Percentiles rank a stretch among this genome's conserved stretches.
Evolutionary conservation across 495 filamentous ascomycete genomes (phyloP).

Genomic region (Penicillium coffeae): DNA sequence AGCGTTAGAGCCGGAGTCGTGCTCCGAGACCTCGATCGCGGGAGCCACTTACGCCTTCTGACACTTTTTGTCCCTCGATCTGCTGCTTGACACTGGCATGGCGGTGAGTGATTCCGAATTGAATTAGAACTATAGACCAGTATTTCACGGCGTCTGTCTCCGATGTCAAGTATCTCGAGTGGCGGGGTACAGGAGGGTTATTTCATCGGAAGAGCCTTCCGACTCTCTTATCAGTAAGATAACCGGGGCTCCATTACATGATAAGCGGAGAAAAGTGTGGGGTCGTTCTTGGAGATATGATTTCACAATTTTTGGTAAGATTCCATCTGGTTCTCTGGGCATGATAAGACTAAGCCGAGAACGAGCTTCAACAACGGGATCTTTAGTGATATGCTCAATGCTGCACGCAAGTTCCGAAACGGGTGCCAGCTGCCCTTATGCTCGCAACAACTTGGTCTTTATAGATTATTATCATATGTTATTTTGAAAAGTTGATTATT

Average conservation of each 20-base stretch:
- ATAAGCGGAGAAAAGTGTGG: not conserved
- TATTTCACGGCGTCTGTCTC: slow-evolving; percentile 6
- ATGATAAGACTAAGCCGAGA: too few relatives aligned
- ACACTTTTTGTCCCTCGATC: slow-evolving; percentile 21
- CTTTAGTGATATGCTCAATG: too few relatives aligned
- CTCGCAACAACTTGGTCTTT: too few relatives aligned
- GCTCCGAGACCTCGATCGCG: not conserved
- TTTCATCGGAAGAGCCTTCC: slow-evolving; percentile 15
- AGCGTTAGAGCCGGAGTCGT: not conserved
- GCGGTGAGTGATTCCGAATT: slow-evolving; percentile 2
- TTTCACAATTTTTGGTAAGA: too few relatives aligned
- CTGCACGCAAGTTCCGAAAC: too few relatives aligned
- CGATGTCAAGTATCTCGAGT: slow-evolving; percentile 12
- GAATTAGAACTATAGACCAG: too few relatives aligned
- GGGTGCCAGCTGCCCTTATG: too few relatives aligned
- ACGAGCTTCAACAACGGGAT: too few relatives aligned
- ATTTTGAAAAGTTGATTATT: too few relatives aligned
- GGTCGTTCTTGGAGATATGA: too few relatives aligned
- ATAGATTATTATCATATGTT: too few relatives aligned
- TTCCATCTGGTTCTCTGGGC: too few relatives aligned
- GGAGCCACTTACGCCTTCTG: slow-evolving; percentile 20
- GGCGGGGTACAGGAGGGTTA: slow-evolving; percentile 10
- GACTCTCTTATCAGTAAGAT: slow-evolving; percentile 19
- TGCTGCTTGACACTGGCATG: slow-evolving; percentile 15
- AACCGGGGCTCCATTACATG: slow-evolving; percentile 1